These are phyloP conservation scores for Talaromyces nanjingensis DNA, from an alignment of 495 filamentous ascomycete species.

Conservation along the genomic window DNA sequence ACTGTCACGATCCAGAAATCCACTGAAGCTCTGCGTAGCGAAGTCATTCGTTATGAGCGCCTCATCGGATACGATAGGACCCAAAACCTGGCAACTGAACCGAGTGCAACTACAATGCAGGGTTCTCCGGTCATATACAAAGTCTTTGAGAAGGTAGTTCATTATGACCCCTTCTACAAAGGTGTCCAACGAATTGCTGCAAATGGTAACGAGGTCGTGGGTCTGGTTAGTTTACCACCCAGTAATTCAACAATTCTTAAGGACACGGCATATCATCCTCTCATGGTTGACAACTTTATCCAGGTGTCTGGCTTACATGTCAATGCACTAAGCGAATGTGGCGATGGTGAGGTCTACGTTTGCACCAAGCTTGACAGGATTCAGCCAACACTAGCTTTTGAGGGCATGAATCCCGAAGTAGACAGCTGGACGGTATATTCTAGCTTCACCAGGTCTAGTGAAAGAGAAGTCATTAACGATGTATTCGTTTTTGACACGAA, in stretches of 20 bases:
- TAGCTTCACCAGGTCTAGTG: background rate
- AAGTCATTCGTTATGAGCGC: background rate
- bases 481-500: constrained; percentile 22
- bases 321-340: background rate
- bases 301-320: background rate
- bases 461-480: background rate
- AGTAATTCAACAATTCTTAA: background rate
- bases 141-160: constrained; percentile 21
- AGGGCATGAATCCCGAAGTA: background rate
- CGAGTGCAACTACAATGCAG: constrained; percentile 1
- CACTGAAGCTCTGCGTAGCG: background rate
- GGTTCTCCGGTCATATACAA: constrained; percentile 21
- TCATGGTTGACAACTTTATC: background rate
- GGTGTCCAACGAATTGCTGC: constrained; percentile 18
- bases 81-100: background rate
- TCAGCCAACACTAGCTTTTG: background rate
- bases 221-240: background rate
- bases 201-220: constrained; percentile 11
- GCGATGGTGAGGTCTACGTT: background rate
- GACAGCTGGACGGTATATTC: background rate
- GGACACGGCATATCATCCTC: background rate
- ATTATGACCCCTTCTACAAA: constrained; percentile 21
- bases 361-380: background rate
- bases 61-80: background rate
- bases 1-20: background rate